Evolutionary conservation across 192 early-diverging fungal genomes (phyloP), one percentile per base, ranked within the genome.

Genomic region (Coemansia sp.): DNA sequence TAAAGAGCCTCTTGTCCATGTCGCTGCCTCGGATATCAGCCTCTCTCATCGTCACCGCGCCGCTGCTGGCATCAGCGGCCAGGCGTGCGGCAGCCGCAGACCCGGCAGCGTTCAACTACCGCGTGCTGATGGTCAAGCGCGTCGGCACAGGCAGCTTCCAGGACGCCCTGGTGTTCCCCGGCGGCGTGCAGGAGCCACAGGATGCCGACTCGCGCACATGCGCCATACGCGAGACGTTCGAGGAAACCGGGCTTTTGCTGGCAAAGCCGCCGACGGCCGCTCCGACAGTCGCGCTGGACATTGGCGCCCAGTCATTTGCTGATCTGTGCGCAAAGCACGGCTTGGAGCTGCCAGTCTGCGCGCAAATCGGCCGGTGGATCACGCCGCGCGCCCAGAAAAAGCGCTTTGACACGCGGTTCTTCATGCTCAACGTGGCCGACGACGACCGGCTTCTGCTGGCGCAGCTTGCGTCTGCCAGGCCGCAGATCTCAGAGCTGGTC

Each of bases 221-320:
- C 56, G 90, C 90, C 1, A 72, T 90, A 19, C 84, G 90, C 42
- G 88, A 94, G 69, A 91, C 93, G 0, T 89, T 85, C 65, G 93
- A 95, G 68, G 93, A 95, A 64, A 85, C 85, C 18, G 90, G 90
- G 0, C 62, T 93, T 22, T 61, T 87, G 18, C 67, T 94, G 9
- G 65, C 77, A 77, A 7, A 67, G 84, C 64, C 65, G 9, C 61
- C 64, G 0, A 34, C 63, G 19, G 30, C 62, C 6, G 30, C 71
- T 1, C 42, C 48, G 4, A 60, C 62, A 8, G 36, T 67, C 23
- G 72, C 70, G 52, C 30, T 32, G 30, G 58, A 67, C 35, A 24
- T 70, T 5, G 19, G 64, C 6, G 24, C 7, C 65, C n/a, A 34
- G 8, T 56, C 84, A 46, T 88, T 89, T 50, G 69, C 77, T 39